Percentiles rank a stretch among this genome's conserved stretches.
These are phyloP conservation scores for Biscutella laevigata DNA, from an alignment of 441 rosid genomes.

Conservation along the genomic window DNA sequence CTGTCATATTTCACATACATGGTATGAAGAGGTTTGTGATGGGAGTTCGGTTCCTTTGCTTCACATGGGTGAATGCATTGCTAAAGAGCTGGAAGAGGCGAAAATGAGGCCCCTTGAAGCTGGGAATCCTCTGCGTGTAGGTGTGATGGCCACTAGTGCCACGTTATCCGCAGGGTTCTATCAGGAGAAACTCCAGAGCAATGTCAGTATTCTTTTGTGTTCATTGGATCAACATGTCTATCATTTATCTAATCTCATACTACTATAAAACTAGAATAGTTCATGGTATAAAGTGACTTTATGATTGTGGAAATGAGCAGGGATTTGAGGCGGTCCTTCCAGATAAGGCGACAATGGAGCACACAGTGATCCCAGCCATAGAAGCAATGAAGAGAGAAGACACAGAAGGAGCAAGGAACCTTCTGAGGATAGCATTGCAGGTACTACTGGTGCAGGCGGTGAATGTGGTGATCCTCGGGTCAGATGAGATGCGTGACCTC, in stretches of 20 bases:
- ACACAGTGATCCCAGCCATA: slow-evolving; percentile 48
- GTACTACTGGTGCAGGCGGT: slow-evolving; percentile 65
- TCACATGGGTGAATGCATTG: slow-evolving; percentile 61
- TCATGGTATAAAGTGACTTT: not conserved
- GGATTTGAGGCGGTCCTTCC: slow-evolving; percentile 74
- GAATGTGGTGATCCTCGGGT: slow-evolving; percentile 53
- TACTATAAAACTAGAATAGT: not conserved
- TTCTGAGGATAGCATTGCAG: slow-evolving; percentile 67
- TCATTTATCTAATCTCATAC: not conserved
- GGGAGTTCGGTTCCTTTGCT: slow-evolving; percentile 56
- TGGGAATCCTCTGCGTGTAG: slow-evolving; percentile 54
- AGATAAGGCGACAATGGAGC: slow-evolving; percentile 74
- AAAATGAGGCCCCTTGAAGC: slow-evolving; percentile 70
- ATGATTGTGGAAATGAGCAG: slow-evolving; percentile 23
- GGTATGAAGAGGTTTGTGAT: slow-evolving; percentile 52
- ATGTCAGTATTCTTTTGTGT: slow-evolving; percentile 31
- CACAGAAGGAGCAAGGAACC: slow-evolving; percentile 61
- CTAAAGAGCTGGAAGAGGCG: slow-evolving; percentile 56
- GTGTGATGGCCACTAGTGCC: slow-evolving; percentile 44
- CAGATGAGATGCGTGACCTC: slow-evolving; percentile 50
- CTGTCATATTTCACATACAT: slow-evolving; percentile 60
- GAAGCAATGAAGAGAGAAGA: slow-evolving; percentile 58
- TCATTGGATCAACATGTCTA: not conserved
- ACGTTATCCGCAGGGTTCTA: slow-evolving; percentile 49
- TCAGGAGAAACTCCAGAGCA: slow-evolving; percentile 51